Conservation (phyloP, 306 rosid species). For the Ceratonia siliqua region DNA sequence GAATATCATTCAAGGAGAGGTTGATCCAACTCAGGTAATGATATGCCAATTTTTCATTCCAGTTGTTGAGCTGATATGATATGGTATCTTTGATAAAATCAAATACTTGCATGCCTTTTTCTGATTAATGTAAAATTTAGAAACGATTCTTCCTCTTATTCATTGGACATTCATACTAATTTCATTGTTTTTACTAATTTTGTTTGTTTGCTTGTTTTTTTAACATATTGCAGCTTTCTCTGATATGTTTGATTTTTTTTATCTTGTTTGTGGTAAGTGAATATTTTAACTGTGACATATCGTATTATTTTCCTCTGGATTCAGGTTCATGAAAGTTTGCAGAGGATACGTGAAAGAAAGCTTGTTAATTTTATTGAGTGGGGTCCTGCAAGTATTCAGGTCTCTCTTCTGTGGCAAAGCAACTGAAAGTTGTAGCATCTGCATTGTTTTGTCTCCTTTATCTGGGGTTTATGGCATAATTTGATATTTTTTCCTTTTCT, state of each 20-base stretch:
- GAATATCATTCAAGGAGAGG: conserved; percentile 98
- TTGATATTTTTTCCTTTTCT: not conserved
- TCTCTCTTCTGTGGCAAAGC: conserved; percentile 36
- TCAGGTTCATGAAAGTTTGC: conserved; percentile 99
- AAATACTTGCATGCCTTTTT: not conserved
- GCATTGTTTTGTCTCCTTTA: conserved; percentile 16
- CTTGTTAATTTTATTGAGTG: conserved; percentile 96
- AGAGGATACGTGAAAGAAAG: conserved; percentile 98
- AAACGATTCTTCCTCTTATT: not conserved
- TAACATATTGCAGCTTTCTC: conserved; percentile 9
- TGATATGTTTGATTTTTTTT: conserved; percentile 22
- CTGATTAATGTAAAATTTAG: not conserved
- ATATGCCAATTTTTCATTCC: too few species aligned
- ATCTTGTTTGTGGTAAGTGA: conserved; percentile 15
- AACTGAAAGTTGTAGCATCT: conserved; percentile 22
- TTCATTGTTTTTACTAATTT: too few species aligned
- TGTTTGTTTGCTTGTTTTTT: too few species aligned
- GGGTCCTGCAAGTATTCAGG: conserved; percentile 99
- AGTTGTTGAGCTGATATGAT: too few species aligned
- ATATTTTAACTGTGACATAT: conserved; percentile 23
- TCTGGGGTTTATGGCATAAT: conserved; percentile 9
- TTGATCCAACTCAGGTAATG: conserved; percentile 92
- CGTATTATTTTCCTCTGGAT: conserved; percentile 31
- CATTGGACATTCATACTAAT: too few species aligned
- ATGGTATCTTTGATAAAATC: too few species aligned